Conservation (phyloP, 305 asterid species). For the Solanum hybrid region DNA sequence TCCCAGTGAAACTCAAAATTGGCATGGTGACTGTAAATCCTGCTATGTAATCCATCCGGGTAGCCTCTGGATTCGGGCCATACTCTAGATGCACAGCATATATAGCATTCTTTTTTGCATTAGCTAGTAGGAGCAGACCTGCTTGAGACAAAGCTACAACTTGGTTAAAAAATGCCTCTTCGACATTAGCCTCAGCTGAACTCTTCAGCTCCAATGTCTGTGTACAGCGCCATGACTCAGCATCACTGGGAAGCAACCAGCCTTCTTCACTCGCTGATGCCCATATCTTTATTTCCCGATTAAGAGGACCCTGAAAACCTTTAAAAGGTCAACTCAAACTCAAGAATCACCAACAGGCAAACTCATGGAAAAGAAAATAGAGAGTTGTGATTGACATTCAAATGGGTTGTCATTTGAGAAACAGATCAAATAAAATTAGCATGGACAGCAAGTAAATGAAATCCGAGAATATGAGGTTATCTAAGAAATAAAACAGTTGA, state of each 20-base stretch:
- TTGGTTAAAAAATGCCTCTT: constrained; percentile 95
- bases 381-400: background rate
- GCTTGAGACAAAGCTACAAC: constrained; percentile 83
- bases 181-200: constrained; percentile 47
- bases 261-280: constrained; percentile 90
- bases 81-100: constrained; percentile 91
- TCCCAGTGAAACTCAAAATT: constrained; percentile 78
- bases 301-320: constrained; percentile 63
- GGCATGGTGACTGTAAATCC: constrained; percentile 89
- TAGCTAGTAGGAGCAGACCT: constrained; percentile 86
- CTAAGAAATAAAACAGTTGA: background rate
- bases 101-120: constrained; percentile 91
- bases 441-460: background rate
- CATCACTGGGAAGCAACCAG: constrained; percentile 93
- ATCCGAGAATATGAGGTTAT: background rate
- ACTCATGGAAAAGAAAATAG: background rate
- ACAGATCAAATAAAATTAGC: background rate
- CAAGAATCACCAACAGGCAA: background rate
- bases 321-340: constrained; percentile 16
- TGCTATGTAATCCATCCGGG: constrained; percentile 81
- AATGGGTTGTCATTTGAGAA: background rate
- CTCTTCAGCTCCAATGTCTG: constrained; percentile 80
- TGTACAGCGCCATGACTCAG: constrained; percentile 81
- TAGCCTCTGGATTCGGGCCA: constrained; percentile 75
- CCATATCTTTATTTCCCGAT: constrained; percentile 90